Percentiles rank a stretch among this genome's conserved stretches.
phyloP scores from a whole-genome alignment of 1,284 basidiomycete species.

The Xerocomus amazonicus region DNA sequence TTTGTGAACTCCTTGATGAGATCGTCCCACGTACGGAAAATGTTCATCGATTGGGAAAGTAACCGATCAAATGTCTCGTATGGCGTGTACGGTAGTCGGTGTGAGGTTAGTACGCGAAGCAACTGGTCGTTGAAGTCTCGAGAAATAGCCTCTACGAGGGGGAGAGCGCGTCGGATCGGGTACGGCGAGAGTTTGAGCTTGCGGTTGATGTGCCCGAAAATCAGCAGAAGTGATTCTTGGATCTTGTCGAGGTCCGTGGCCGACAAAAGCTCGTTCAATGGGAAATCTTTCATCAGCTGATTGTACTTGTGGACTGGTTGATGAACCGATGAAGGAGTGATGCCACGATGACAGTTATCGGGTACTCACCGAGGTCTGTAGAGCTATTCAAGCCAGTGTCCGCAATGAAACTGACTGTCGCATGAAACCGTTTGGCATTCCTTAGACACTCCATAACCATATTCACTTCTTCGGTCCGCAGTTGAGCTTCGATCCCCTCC shows the following conservation, averaged over 20 bases:
- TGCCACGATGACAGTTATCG: background rate
- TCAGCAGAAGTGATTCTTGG: conserved; percentile 80
- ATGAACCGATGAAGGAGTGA: conserved; percentile 27
- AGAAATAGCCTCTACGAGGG: conserved; percentile 97
- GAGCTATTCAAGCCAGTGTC: conserved; percentile 96
- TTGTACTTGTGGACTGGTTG: conserved; percentile 94
- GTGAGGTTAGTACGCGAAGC: conserved; percentile 85
- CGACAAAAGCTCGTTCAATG: conserved; percentile 91
- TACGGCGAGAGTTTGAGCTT: conserved; percentile 95
- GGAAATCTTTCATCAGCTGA: conserved; percentile 98
- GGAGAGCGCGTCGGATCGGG: conserved; percentile 91
- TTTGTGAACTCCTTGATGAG: conserved; percentile 98
- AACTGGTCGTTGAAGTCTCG: conserved; percentile 96
- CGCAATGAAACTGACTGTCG: conserved; percentile 96
- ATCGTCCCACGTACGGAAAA: conserved; percentile 96
- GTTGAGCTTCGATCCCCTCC: conserved; percentile 89
- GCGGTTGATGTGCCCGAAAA: conserved; percentile 94
- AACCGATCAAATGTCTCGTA: conserved; percentile 92
- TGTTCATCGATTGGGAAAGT: conserved; percentile 71
- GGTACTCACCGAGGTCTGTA: conserved; percentile 69
- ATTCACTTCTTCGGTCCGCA: conserved; percentile 88
- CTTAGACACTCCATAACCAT: conserved; percentile 95
- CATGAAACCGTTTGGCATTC: conserved; percentile 95
- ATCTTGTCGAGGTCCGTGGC: conserved; percentile 96
- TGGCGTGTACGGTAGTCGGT: conserved; percentile 89